A percentile compares a stretch with the other conserved stretches of the same genome.
Evolutionary conservation across 2,329 filamentous ascomycete genomes (phyloP).

Genomic region (Fusarium floridanum): DNA sequence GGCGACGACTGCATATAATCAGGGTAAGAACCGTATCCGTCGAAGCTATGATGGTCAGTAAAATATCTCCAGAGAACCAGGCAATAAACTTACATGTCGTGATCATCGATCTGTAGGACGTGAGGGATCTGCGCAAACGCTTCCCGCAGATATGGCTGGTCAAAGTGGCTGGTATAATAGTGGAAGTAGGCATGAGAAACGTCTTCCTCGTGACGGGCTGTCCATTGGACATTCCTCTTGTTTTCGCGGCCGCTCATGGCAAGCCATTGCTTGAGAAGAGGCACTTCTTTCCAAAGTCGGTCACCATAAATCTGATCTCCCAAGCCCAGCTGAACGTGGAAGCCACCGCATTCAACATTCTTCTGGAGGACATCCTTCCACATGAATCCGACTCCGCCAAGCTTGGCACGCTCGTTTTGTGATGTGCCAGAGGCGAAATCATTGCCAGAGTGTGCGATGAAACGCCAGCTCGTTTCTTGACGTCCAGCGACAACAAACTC

Average conservation of each 20-base stretch:
- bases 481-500: conserved; percentile 95
- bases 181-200: conserved; percentile 98
- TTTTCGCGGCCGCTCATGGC: conserved; percentile 93
- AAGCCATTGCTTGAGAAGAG: conserved; percentile 94
- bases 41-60: conserved; percentile 73
- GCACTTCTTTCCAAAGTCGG: conserved; percentile 95
- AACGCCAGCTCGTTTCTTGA: conserved; percentile 92
- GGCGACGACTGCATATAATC: conserved; percentile 98
- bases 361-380: conserved; percentile 99
- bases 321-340: conserved; percentile 91
- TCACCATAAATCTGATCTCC: conserved; percentile 97
- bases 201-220: conserved; percentile 93
- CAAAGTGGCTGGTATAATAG: conserved; percentile 98
- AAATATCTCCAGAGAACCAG: background rate
- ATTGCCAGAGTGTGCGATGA: conserved; percentile 95
- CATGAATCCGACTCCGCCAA: conserved; percentile 94
- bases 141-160: conserved; percentile 93
- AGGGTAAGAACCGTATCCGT: conserved; percentile 96
- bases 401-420: conserved; percentile 84
- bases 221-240: conserved; percentile 91
- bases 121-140: conserved; percentile 98
- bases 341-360: conserved; percentile 95
- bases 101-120: conserved; percentile 91
- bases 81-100: conserved; percentile 85
- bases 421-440: conserved; percentile 92